These are phyloP conservation scores for Pseudodiploospora longispora DNA, from an alignment of 2,329 filamentous ascomycete species.

Conservation along the genomic window DNA sequence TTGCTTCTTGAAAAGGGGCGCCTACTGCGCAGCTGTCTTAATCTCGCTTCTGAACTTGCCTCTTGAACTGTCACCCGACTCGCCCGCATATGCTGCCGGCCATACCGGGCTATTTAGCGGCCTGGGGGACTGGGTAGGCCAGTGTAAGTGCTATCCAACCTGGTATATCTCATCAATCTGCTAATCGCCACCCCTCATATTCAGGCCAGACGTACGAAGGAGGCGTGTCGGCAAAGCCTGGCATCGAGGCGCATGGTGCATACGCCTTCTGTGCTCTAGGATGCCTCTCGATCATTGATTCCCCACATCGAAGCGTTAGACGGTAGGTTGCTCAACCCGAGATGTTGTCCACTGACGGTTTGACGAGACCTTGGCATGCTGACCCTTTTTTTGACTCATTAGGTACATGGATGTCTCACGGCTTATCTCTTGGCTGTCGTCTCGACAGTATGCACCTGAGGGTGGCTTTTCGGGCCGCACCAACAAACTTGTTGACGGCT, in stretches of 20 bases:
- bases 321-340: constrained; percentile 43
- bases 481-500: constrained; percentile 96
- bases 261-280: constrained; percentile 94
- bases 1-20: constrained; percentile 50
- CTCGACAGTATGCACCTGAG: constrained; percentile 82
- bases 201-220: constrained; percentile 89
- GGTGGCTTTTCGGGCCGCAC: constrained; percentile 89
- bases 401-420: constrained; percentile 70
- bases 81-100: constrained; percentile 57
- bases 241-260: constrained; percentile 87
- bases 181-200: constrained; percentile 6
- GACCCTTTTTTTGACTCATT: constrained; percentile 19
- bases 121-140: constrained; percentile 70
- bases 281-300: constrained; percentile 77
- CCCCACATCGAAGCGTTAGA: constrained; percentile 65
- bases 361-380: constrained; percentile 21
- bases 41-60: constrained; percentile 79
- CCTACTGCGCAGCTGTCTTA: constrained; percentile 83
- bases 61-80: constrained; percentile 64
- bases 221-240: constrained; percentile 78
- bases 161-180: constrained; percentile 12
- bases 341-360: constrained; percentile 23
- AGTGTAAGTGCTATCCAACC: constrained; percentile 51
- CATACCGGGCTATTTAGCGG: constrained; percentile 59
- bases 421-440: constrained; percentile 80